Base-by-base conservation (phyloP, 2,329 filamentous ascomycete genomes). In the Exophiala lecanii-corni region DNA sequence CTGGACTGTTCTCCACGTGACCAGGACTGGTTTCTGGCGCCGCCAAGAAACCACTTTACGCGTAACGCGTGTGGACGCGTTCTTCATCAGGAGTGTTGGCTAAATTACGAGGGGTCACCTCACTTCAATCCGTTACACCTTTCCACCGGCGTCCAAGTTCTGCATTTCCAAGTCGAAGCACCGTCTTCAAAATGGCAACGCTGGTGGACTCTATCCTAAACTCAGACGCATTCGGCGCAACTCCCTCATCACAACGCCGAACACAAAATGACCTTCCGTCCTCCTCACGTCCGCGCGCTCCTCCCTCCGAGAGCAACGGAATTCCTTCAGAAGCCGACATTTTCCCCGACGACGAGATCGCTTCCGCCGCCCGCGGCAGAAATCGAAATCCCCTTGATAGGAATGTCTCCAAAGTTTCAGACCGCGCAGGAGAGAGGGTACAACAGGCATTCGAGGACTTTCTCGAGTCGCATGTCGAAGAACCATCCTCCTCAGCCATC, bases 401-500 rank as follows among this genome's bases (percentile, higher is more conserved):
- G 40, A 77, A 78, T 32, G 72, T 81, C 3, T 75, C 78, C 0
- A 71, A 72, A 44, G 75, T 82, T 7, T 70, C 78, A 33, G 79
- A 83, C 55, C 66, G 73, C 30, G 78, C 76, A 1, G 79, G 76
- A 56, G 78, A 82, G 55, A 76, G 75, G 42, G 70, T 83, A n/a
- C 75, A 75, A 42, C 67, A 75, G 47, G 72, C 75, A 17, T 83
- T 83, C 56, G 76, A 81, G 59, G 73, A 76, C 55, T 75, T 83
- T 54, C 64, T 83, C n/a, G 79, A 82, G 55, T 72, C 70, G 63
- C 81, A 68, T 55, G 64, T 63, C 37, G 77, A 82, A 63, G 76
- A 81, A 19, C 71, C 72, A 1, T 66, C 73, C 1, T 71, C 74
- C 1, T 78, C 76, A 5, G 72, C 68, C 6, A 66, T 71, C 9